Evolutionary conservation across 495 filamentous ascomycete species (phyloP), one percentile per base, ranked within the genome.

Genomic region (Bathelium albidoporum): DNA sequence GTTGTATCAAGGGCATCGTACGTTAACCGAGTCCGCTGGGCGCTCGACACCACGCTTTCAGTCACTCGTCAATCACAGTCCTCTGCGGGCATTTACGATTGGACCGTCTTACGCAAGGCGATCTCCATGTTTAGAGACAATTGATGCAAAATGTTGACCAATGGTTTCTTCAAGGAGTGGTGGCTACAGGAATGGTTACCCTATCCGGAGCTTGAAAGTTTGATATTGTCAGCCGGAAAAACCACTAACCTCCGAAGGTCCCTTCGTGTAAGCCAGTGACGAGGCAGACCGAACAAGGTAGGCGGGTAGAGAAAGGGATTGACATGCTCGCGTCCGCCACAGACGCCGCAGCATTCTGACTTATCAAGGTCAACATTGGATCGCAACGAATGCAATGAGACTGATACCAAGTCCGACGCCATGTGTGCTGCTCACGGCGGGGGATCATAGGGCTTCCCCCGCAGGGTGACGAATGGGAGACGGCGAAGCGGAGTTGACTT

Each of bases 111-210:
- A 87, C 86, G 91, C 93, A 58, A 83, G 81, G 55, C 81, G 79
- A 74, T 96, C 90, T 1, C 93, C 93, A 74, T 85, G 80, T 66
- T 80, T 65, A 2, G 81, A 79, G 39, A 91, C 89, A 32, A 95
- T 80, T 7, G 77, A 78, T 14, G 83, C 77, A 61, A 97, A 95
- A 70, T 97, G 89, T 61, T 91, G 81, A 1, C 89, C 88, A 58
- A 95, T 81, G 1, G 93, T 96, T 61, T 84, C 78, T 31, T 87
- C 80, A 45, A 91, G 76, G 31, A 94, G 78, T 11, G 88, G 83
- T 14, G 89, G 88, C 89, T 92, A 52, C 7, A 39, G 2, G 9
- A 26, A 20, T 16, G n/a, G 52, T 67, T 29, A 67, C n/a, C n/a
- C n/a, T n/a, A n/a, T n/a, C n/a, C n/a, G n/a, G n/a, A n/a, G n/a